Evolutionary conservation across 805 yeast genomes (phyloP).

Genomic region (Lipomyces starkeyi): DNA sequence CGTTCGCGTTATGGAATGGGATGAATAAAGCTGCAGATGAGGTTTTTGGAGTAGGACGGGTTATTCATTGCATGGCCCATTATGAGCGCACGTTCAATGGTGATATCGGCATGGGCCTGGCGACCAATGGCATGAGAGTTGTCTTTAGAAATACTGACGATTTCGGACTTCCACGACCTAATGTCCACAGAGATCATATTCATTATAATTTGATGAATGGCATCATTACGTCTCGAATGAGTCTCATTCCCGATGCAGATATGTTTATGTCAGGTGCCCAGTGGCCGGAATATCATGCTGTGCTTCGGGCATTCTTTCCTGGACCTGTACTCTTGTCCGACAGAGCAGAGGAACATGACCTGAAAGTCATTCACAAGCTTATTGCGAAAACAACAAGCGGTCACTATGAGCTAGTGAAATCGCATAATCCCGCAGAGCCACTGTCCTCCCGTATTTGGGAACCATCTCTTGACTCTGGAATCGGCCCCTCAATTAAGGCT

Average conservation of each 20-base stretch:
- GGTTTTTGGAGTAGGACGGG: constrained; percentile 4
- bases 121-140: constrained; percentile 8
- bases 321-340: constrained; percentile 16
- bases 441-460: constrained; percentile 17
- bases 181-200: constrained; percentile 16
- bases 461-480: constrained; percentile 7
- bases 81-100: constrained; percentile 13
- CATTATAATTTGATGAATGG: constrained; percentile 13
- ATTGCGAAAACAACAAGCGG: constrained; percentile 9
- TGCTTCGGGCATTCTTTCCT: constrained; percentile 14
- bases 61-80: constrained; percentile 18
- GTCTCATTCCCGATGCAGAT: constrained; percentile 18
- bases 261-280: constrained; percentile 19
- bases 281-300: constrained; percentile 19
- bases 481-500: constrained; percentile 15
- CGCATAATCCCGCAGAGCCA: constrained; percentile 1
- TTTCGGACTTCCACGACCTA: constrained; percentile 16
- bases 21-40: constrained; percentile 15
- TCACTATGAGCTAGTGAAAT: constrained; percentile 13
- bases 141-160: constrained; percentile 17
- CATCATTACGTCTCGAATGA: constrained; percentile 10
- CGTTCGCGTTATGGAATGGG: constrained; percentile 12
- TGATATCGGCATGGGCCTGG: constrained; percentile 10
- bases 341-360: constrained; percentile 16
- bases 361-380: constrained; percentile 13